Base-by-base conservation (phyloP, 2,329 filamentous ascomycete species). In the Nigrograna mackinnonii region DNA sequence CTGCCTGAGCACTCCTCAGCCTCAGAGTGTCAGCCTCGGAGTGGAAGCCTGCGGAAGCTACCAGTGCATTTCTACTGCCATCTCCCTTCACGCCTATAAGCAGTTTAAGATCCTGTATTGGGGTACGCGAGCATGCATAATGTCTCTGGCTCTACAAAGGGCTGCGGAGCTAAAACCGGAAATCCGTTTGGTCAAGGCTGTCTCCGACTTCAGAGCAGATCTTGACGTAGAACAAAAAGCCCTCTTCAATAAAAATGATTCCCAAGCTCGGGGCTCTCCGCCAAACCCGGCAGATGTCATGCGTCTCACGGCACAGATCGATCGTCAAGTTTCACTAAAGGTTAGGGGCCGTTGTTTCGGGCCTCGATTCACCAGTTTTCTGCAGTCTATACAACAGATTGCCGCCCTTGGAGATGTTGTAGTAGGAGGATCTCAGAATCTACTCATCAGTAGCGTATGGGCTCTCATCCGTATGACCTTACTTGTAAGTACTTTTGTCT, bases 391-490 rank as follows among this genome's bases (percentile, higher is more conserved):
- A 0, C 72, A 77, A 43, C 68, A 72, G 41, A 76, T 71, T 37
- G 71, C 68, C 14, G 63, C 67, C 0, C 46, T 76, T n/a, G 73
- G 73, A 5, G 69, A 71, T 52, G 54, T 69, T 6, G 33, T 72
- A 1, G 22, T 76, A 12, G 72, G 73, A 0, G 71, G 69, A 1
- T 69, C 68, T 0, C 73, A 77, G 49, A 76, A 75, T 30, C 31
- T 76, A 0, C 55, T 76, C 6, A 72, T 73, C 0, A 72, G 69
- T 41, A 64, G 72, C 11, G 70, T 77, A 0, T 77, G 73, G 75
- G 62, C 70, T 1, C 40, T 73, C 2, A 69, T 76, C 6, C 64
- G 72, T 32, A 65, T 70, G 47, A 64, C 70, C 1, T 55, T 77
- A 16, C 44, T 72, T 32, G 71, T 77, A 24, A 22, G 67, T 63